These are phyloP conservation scores for Ceratocystis cacaofunesta DNA, from an alignment of 2,329 filamentous ascomycete species.

Conservation along the genomic window DNA sequence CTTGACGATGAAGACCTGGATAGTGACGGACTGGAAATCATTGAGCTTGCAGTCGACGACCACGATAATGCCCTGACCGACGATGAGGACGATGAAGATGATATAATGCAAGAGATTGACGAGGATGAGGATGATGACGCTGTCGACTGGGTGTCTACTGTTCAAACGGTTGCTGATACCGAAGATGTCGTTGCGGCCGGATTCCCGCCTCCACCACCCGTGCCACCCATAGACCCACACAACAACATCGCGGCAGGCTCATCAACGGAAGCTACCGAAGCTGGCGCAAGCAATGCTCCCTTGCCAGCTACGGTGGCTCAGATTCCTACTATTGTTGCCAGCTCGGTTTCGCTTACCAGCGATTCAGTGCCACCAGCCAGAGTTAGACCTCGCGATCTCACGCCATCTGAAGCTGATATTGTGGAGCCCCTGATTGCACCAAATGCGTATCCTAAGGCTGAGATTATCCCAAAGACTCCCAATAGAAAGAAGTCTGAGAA, in stretches of 20 bases:
- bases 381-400: slow-evolving; percentile 43
- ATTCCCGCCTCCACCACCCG: slow-evolving; percentile 50
- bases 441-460: slow-evolving; percentile 49
- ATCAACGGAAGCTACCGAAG: background rate
- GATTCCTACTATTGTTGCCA: slow-evolving; percentile 45
- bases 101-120: slow-evolving; percentile 10
- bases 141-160: slow-evolving; percentile 21
- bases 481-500: slow-evolving; percentile 31
- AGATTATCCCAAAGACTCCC: slow-evolving; percentile 67
- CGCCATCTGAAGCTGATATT: slow-evolving; percentile 59
- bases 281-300: background rate
- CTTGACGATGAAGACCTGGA: slow-evolving; percentile 32
- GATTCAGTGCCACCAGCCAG: slow-evolving; percentile 25
- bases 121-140: slow-evolving; percentile 51
- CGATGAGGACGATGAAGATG: slow-evolving; percentile 8
- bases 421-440: slow-evolving; percentile 51
- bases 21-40: slow-evolving; percentile 29
- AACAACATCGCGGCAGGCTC: slow-evolving; percentile 29
- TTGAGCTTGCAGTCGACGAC: slow-evolving; percentile 25
- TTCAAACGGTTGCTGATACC: background rate
- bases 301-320: slow-evolving; percentile 36
- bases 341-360: slow-evolving; percentile 25
- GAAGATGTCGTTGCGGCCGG: slow-evolving; percentile 49
- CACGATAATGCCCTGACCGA: background rate
- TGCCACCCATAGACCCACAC: slow-evolving; percentile 42